phyloP scores from a whole-genome alignment of 2,329 filamentous ascomycete genomes.

The Botryotinia calthae region DNA sequence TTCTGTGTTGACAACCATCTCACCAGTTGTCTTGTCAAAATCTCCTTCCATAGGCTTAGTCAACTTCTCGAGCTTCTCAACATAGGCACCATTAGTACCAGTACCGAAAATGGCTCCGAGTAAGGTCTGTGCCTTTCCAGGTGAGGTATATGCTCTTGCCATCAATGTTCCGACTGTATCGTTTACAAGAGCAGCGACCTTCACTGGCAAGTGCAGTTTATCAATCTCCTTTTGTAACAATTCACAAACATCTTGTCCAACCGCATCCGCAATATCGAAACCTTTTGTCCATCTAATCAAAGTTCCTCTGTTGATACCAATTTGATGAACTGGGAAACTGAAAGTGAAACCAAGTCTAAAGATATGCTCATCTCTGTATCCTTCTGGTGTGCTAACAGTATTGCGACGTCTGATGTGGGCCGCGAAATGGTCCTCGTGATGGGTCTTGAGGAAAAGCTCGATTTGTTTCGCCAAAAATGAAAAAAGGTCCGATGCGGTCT shows the following conservation, averaged over 20 bases:
- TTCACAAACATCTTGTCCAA: slow-evolving; percentile 92
- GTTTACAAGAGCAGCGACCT: slow-evolving; percentile 94
- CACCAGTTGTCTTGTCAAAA: slow-evolving; percentile 76
- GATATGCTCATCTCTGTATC: slow-evolving; percentile 68
- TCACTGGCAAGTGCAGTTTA: slow-evolving; percentile 79
- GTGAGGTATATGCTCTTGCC: slow-evolving; percentile 93
- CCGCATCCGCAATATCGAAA: slow-evolving; percentile 90
- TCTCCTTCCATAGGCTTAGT: slow-evolving; percentile 71
- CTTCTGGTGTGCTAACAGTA: slow-evolving; percentile 56
- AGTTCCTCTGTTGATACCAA: slow-evolving; percentile 91
- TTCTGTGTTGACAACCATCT: slow-evolving; percentile 98
- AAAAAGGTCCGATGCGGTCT: slow-evolving; percentile 84
- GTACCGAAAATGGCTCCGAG: slow-evolving; percentile 98
- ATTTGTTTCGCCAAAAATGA: slow-evolving; percentile 91
- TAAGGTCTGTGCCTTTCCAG: slow-evolving; percentile 79
- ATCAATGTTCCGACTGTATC: slow-evolving; percentile 97
- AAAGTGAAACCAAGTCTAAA: slow-evolving; percentile 99
- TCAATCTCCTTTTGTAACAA: slow-evolving; percentile 89
- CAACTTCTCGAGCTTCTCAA: slow-evolving; percentile 84
- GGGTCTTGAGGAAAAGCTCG: slow-evolving; percentile 78
- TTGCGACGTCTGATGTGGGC: slow-evolving; percentile 63
- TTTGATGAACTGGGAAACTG: slow-evolving; percentile 92
- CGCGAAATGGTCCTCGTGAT: slow-evolving; percentile 85
- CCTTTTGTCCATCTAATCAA: slow-evolving; percentile 98
- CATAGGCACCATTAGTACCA: slow-evolving; percentile 94